Conservation (phyloP, 495 filamentous ascomycete species). For the Aspergillus leporis region DNA sequence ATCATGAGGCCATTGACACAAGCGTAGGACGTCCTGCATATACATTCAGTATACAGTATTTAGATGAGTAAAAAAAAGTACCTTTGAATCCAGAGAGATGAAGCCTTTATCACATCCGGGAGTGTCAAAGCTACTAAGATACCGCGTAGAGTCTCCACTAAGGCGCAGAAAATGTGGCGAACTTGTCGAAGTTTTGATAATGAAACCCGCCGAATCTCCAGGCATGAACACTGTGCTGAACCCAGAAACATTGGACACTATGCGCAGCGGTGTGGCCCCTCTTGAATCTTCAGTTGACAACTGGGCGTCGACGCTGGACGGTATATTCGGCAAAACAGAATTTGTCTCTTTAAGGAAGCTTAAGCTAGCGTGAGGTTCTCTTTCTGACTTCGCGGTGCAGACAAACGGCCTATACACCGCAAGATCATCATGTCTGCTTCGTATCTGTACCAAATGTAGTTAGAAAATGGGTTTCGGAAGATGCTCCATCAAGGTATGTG, state of each 20-base stretch:
- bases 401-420: constrained; percentile 83
- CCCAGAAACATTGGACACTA: constrained; percentile 66
- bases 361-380: constrained; percentile 44
- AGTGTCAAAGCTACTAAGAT: constrained; percentile 68
- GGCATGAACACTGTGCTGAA: constrained; percentile 80
- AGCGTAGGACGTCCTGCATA: constrained; percentile 59
- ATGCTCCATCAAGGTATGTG: neutral
- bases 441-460: constrained; percentile 54
- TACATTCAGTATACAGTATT: constrained; percentile 16
- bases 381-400: constrained; percentile 27
- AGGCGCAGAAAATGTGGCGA: constrained; percentile 73
- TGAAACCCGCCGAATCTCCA: constrained; percentile 72
- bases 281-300: constrained; percentile 40
- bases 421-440: constrained; percentile 76
- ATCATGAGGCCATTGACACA: constrained; percentile 64
- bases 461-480: constrained; percentile 10
- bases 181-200: constrained; percentile 75
- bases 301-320: constrained; percentile 38
- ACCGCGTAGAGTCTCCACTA: constrained; percentile 59
- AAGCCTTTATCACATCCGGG: constrained; percentile 77
- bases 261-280: constrained; percentile 54
- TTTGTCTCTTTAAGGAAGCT: constrained; percentile 77
- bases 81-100: constrained; percentile 68
- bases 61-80: constrained; percentile 19
- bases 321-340: constrained; percentile 53